A percentile compares a stretch with the other conserved stretches of the same genome.
These are phyloP conservation scores for Plasmodium chabaudi DNA, from an alignment of 169 alveolate species.

Conservation along the genomic window DNA sequence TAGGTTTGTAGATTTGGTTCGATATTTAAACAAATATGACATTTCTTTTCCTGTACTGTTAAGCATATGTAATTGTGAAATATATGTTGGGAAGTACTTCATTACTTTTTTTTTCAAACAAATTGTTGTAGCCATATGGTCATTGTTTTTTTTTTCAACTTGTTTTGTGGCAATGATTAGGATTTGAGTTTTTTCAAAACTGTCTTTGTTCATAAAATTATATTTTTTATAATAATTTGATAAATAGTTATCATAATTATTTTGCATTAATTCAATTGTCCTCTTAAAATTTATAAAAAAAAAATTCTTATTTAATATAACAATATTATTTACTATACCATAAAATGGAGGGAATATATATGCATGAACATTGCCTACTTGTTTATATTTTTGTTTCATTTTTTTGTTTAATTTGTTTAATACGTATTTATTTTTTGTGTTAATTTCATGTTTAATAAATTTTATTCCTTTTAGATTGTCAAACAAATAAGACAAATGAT, in stretches of 20 bases:
- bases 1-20: too few species aligned
- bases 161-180: too few species aligned
- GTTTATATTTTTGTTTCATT: constrained; percentile 7
- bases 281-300: constrained; percentile 46
- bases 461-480: constrained; percentile 4
- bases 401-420: not conserved
- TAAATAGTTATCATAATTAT: constrained; percentile 19
- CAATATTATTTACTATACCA: constrained; percentile 21
- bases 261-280: not conserved
- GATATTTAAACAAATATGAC: too few species aligned
- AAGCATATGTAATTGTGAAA: too few species aligned
- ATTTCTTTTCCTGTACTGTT: too few species aligned
- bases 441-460: not conserved
- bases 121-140: too few species aligned
- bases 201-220: not conserved
- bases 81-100: too few species aligned
- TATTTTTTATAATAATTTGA: constrained; percentile 9
- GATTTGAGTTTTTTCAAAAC: too few species aligned
- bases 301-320: constrained; percentile 7
- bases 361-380: constrained; percentile 21
- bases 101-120: too few species aligned
- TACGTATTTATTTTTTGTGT: constrained; percentile 9
- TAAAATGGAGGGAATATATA: constrained; percentile 20
- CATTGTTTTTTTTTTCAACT: too few species aligned
- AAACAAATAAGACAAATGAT: not conserved